Conservation (phyloP, 495 filamentous ascomycete genomes). For the Aspergillus bertholletiae region DNA sequence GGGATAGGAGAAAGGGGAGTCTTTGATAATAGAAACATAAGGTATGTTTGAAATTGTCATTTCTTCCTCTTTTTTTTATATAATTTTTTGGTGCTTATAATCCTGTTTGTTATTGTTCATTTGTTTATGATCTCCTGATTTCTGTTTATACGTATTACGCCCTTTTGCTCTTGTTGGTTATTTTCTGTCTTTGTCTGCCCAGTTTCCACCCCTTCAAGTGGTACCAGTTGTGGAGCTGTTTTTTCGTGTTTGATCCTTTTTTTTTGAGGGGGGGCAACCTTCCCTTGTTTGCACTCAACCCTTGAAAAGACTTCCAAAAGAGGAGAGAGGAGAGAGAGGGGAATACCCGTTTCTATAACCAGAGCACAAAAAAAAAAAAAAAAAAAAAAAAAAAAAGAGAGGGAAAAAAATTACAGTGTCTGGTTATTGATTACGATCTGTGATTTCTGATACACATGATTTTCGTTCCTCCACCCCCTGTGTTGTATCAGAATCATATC, state of each 20-base stretch:
- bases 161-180: background rate
- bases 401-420: background rate
- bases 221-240: background rate
- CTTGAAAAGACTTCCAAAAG: background rate
- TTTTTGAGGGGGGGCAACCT: background rate
- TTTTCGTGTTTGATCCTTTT: background rate
- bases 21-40: conserved; percentile 1
- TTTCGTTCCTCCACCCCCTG: conserved; percentile 10
- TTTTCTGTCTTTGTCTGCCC: background rate
- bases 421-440: conserved; percentile 9
- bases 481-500: conserved; percentile 11
- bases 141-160: background rate
- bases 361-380: background rate
- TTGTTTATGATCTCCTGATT: background rate
- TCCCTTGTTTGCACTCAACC: background rate
- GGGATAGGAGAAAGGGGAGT: conserved; percentile 4
- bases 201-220: background rate
- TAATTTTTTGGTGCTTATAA: too few species aligned
- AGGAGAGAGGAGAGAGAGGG: background rate
- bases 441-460: conserved; percentile 10
- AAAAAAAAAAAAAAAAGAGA: background rate
- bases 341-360: background rate
- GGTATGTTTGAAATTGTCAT: conserved; percentile 11
- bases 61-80: background rate
- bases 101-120: background rate